Conservation (phyloP, 2,329 filamentous ascomycete species). For the Exophiala bonariae region DNA sequence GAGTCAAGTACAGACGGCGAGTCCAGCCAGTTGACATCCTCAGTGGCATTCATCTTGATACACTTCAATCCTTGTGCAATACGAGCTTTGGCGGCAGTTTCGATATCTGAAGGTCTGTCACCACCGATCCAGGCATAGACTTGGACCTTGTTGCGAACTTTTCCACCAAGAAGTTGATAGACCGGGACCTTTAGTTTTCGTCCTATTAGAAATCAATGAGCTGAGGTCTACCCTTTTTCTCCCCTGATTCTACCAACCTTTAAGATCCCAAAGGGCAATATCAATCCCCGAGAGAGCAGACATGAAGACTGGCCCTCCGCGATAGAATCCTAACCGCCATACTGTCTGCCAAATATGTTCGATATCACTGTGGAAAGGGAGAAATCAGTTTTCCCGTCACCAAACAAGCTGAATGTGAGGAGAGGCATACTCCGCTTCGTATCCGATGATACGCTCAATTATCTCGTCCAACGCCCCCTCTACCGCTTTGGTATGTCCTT, state of each 20-base stretch:
- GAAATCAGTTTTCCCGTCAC: not conserved
- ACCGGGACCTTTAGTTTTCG: constrained; percentile 66
- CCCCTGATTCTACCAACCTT: constrained; percentile 46
- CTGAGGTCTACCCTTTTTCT: not conserved
- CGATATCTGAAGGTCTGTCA: constrained; percentile 65
- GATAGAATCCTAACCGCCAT: constrained; percentile 72
- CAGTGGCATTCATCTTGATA: constrained; percentile 75
- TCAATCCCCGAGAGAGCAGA: constrained; percentile 75
- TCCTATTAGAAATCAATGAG: constrained; percentile 7
- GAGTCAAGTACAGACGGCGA: constrained; percentile 64
- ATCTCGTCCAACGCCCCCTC: constrained; percentile 72
- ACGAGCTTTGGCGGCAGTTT: constrained; percentile 55
- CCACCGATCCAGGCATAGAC: constrained; percentile 77
- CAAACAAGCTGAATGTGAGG: not conserved
- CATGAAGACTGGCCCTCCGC: constrained; percentile 79
- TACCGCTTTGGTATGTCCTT: constrained; percentile 72
- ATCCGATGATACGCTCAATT: constrained; percentile 60
- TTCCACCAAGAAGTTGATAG: constrained; percentile 72
- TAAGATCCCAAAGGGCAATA: constrained; percentile 78
- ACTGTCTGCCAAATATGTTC: constrained; percentile 70
- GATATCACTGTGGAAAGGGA: constrained; percentile 52
- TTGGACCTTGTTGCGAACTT: constrained; percentile 64
- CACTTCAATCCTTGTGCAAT: constrained; percentile 39
- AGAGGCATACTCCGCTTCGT: constrained; percentile 65
- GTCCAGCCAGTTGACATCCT: constrained; percentile 72